Conservation (phyloP, 2,329 filamentous ascomycete genomes). For the Colletotrichum lupini region DNA sequence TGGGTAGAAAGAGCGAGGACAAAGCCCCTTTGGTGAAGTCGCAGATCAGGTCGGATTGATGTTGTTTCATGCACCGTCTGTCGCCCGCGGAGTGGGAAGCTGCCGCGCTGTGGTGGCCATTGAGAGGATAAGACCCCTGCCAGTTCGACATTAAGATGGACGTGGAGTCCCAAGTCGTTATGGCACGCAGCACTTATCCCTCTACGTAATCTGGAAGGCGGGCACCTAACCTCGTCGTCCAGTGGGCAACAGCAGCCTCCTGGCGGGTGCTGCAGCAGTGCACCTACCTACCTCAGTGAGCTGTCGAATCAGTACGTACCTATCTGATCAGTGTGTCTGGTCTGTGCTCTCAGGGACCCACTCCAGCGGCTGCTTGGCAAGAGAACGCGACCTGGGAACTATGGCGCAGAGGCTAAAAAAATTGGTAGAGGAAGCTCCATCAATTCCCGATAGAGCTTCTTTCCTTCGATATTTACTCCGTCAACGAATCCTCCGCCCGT, state of each 20-base stretch:
- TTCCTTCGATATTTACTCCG: slow-evolving; percentile 27
- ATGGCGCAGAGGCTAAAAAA: slow-evolving; percentile 37
- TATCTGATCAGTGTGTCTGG: slow-evolving; percentile 7
- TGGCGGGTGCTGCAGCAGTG: background rate
- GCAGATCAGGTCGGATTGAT: background rate
- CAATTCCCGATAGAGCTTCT: slow-evolving; percentile 35
- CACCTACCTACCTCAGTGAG: background rate
- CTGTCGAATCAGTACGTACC: slow-evolving; percentile 9
- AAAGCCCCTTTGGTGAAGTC: slow-evolving; percentile 19
- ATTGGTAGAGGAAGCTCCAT: slow-evolving; percentile 37
- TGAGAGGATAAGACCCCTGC: slow-evolving; percentile 20
- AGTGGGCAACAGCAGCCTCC: background rate
- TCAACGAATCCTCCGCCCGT: slow-evolving; percentile 22
- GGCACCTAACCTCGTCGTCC: background rate
- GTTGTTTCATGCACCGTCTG: slow-evolving; percentile 31
- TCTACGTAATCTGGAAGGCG: slow-evolving; percentile 24
- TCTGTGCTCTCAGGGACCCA: slow-evolving; percentile 27
- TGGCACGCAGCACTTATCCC: slow-evolving; percentile 14
- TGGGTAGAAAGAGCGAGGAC: background rate
- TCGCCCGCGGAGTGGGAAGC: slow-evolving; percentile 21
- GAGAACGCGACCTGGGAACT: slow-evolving; percentile 30
- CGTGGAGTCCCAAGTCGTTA: background rate
- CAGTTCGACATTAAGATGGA: slow-evolving; percentile 9
- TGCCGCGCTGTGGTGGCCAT: slow-evolving; percentile 23
- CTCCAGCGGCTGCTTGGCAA: slow-evolving; percentile 22